These are phyloP conservation scores for Talaromyces sp. DNA, from an alignment of 2,329 filamentous ascomycete species.

Conservation along the genomic window DNA sequence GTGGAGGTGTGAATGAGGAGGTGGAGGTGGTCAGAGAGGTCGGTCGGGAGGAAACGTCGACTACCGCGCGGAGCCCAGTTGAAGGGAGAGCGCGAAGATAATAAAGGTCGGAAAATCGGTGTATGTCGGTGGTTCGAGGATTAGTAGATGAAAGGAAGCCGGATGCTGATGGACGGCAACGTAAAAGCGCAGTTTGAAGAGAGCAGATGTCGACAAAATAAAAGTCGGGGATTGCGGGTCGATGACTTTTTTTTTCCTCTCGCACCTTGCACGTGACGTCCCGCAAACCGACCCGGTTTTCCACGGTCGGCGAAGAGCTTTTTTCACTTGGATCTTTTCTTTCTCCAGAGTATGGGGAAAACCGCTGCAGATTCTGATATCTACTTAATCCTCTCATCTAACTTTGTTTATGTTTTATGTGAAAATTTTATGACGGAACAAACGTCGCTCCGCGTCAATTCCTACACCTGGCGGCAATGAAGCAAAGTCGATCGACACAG, in stretches of 20 bases:
- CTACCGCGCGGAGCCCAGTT: not conserved
- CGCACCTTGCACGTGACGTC: not conserved
- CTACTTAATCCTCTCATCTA: no score
- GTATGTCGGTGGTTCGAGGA: no score
- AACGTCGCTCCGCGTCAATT: no score
- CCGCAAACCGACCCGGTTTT: slow-evolving; percentile 1
- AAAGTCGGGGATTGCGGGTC: not conserved
- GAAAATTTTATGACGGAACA: no score
- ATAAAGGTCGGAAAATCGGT: not conserved
- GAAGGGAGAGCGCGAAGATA: not conserved
- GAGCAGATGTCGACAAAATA: not conserved
- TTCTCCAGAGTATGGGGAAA: not conserved
- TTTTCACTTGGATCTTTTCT: not conserved
- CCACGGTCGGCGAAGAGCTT: not conserved
- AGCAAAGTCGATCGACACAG: not conserved
- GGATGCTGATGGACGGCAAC: not conserved
- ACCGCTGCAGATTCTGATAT: not conserved
- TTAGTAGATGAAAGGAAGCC: no score
- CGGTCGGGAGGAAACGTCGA: not conserved
- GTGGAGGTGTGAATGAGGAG: not conserved
- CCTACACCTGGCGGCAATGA: not conserved
- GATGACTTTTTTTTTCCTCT: slow-evolving; percentile 2
- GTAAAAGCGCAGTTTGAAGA: not conserved
- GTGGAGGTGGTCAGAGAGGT: not conserved
- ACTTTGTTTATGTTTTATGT: no score